Conservation (phyloP, 192 early-diverging fungal species). For the Podila verticillata region DNA sequence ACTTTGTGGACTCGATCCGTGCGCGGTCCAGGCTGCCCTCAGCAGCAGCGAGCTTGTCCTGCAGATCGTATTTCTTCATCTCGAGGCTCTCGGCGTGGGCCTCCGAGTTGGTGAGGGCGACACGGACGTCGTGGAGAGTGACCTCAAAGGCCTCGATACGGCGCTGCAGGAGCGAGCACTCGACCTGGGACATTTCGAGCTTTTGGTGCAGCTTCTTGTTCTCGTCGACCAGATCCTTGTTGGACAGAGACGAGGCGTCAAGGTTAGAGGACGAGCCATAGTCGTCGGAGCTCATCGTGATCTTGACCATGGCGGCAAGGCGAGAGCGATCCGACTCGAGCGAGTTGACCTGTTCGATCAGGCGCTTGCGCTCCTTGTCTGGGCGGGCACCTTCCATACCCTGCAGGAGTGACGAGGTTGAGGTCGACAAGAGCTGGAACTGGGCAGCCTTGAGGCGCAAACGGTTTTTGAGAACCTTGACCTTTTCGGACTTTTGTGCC, state of each 20-base stretch:
- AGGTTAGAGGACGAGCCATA: neutral
- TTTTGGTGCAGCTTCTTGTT: slow-evolving; percentile 34
- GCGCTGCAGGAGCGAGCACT: slow-evolving; percentile 44
- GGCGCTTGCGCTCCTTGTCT: slow-evolving; percentile 48
- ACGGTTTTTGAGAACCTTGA: slow-evolving; percentile 35
- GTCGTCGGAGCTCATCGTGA: slow-evolving; percentile 27
- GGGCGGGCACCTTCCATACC: slow-evolving; percentile 38
- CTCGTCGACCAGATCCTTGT: slow-evolving; percentile 35
- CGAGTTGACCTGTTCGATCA: slow-evolving; percentile 42
- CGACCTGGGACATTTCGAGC: slow-evolving; percentile 45
- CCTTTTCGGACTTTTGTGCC: slow-evolving; percentile 27
- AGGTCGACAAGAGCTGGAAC: slow-evolving; percentile 36
- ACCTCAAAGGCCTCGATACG: slow-evolving; percentile 46
- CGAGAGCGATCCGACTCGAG: slow-evolving; percentile 49
- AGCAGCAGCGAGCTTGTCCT: slow-evolving; percentile 43
- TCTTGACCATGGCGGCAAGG: slow-evolving; percentile 48
- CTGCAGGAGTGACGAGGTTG: slow-evolving; percentile 29
- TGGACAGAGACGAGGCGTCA: slow-evolving; percentile 26
- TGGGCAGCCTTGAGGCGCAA: slow-evolving; percentile 40
- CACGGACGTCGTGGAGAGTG: slow-evolving; percentile 46
- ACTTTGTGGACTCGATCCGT: slow-evolving; percentile 41
- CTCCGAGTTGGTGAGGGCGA: slow-evolving; percentile 45
- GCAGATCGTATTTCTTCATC: slow-evolving; percentile 48
- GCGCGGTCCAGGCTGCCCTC: slow-evolving; percentile 42
- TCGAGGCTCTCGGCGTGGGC: slow-evolving; percentile 50